Evolutionary conservation across 2,329 filamentous ascomycete genomes (phyloP), one percentile per base, ranked within the genome.

Genomic region (Phoma sp.): DNA sequence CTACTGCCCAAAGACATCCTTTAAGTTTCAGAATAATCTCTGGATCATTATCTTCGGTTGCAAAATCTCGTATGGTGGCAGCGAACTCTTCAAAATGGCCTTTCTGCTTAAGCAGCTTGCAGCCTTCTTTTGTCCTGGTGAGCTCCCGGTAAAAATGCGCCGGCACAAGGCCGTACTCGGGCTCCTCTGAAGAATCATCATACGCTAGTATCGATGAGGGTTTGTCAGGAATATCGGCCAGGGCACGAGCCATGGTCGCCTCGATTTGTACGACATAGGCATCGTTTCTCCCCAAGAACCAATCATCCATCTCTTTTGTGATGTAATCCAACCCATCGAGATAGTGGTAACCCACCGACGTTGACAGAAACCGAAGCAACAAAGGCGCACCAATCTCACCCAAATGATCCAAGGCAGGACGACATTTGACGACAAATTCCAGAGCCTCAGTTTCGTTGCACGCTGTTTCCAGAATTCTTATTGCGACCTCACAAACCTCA

Each of bases 281-380:
- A 72, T 99, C 93, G 70, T 99, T 99, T 39, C 95, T 87, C 11
- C 95, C 95, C 14, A 99, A 82, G 70, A 98, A 99, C 95, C 95
- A 99, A 76, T 99, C 96, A 65, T 99, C 95, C 95, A 99, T 99
- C 74, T 99, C 96, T 71, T 96, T 95, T 58, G 93, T 97, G 74
- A 99, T 99, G 72, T 99, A 99, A 77, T 99, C 96, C 38, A 99
- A 81, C 0, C 93, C 95, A 70, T 98, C 92, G 5, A 99, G 82
- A 74, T 99, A 99, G 74, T 98, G 93, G 70, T 99, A 99, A 44
- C 95, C 95, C 52, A 97, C 93, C 2, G 93, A 97, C 0, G 93
- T 98, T 0, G 93, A 97, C 48, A 99, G 76, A 75, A 99, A 99
- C 36, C 95, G 89, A 46, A 99, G 80, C 4, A 99, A 83, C 22